Base-by-base conservation (phyloP, 768 basidiomycete genomes). In the Rhizopogon vulgaris region DNA sequence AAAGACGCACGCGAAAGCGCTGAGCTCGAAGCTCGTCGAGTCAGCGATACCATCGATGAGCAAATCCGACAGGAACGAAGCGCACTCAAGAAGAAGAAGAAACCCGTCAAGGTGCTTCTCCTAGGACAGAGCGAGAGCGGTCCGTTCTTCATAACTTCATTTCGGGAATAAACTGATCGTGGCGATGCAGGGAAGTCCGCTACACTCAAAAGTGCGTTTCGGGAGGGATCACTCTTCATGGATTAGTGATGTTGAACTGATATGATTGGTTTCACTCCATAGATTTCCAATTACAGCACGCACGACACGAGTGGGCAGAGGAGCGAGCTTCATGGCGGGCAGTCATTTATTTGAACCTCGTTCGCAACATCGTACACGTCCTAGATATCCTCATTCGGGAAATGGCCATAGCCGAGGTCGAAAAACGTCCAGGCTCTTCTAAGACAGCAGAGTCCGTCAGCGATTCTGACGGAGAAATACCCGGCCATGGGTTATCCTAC, bases 221-320 rank as follows among this genome's bases (percentile, higher is more conserved):
- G 48, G 51, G 12, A 41, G 41, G 51, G 12, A 41, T 38, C 4
- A 15, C 38, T 36, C 27, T 49, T 48, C 32, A 7, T 52, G 22
- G 11, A 40, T n/a, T 39, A 17, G 32, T 17, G 38, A 55, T 41
- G n/a, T n/a, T n/a, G 4, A 12, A 52, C 51, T 62, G 17, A 56
- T 27, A 42, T 57, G 27, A 53, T 58, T 34, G 32, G 52, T 58
- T 34, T 48, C 28, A 17, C 22, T 48, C 38, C 8, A 52, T 30
- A 81, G 83, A 89, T 63, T 90, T 90, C 60, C 87, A 90, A 59
- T 67, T 90, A 1, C 81, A 83, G 1, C 87, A 90, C 61, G 83
- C 87, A 38, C 74, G 76, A 38, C 72, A 75, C 48, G 83, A 87
- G 61, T 90, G 87, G 83, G 68, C 74, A 4, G 78, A 84, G 55